Base-by-base conservation (phyloP, 176 grass and related monocot genomes). In the Aegilops longissima region DNA sequence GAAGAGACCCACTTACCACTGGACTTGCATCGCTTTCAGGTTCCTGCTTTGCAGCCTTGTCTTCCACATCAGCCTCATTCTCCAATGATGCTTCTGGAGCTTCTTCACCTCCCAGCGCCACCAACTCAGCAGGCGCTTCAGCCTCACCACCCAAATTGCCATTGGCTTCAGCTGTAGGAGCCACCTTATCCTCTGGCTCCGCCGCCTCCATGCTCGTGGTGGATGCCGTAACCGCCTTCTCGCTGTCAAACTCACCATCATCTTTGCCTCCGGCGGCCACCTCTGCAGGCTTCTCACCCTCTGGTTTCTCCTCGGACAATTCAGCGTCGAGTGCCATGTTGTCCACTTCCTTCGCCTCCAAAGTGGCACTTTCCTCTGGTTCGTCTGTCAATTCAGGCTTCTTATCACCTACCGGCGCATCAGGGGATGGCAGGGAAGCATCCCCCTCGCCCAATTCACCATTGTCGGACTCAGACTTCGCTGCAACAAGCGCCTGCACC, bases 1-100 rank as follows among this genome's bases (percentile, higher is more conserved):
- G 76, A 86, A 51, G 79, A 89, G 58, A 25, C 23, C 68, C 58
- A 77, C 79, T 73, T 88, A 90, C 86, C 85, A 85, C 70, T 30
- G 56, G 56, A 59, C 33, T 85, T 6, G 20, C 40, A 40, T 67
- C 42, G 10, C 18, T 88, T 21, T 29, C 24, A 29, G 62, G 77
- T 61, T 88, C 81, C 1, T 69, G 64, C 44, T 65, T 47, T 31
- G 66, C 21, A 5, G 5, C 52, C 18, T 63, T 66, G 0, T 87
- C 66, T 80, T 81, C 72, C 29, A 40, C 59, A 78, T 70, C 64
- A 65, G 81, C 44, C n/a, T 90, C 86, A 82, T 79, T 61, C 66
- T 80, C 86, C 64, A 45, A 44, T 12, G 79, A 35, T 70, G 74
- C 52, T 69, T 80, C 82, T 9, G 16, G 9, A 31, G 79, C 34